Evolutionary conservation across 441 rosid genomes (phyloP).

Genomic region (Eruca vesicaria): DNA sequence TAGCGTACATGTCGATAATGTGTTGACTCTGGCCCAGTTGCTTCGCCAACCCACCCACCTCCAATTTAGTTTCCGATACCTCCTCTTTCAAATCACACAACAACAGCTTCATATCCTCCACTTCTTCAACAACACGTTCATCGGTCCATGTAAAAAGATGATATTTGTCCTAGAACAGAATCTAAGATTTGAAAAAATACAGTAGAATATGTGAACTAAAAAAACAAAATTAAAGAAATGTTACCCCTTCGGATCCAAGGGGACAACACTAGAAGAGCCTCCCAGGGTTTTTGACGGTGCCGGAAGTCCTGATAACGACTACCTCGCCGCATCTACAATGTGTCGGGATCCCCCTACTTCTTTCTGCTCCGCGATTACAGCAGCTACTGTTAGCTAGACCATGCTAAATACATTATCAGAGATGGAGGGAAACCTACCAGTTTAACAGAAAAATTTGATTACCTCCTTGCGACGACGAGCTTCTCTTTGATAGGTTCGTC

Average conservation of each 20-base stretch:
- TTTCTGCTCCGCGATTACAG: background rate
- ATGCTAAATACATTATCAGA: too few relatives aligned
- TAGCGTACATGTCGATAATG: background rate
- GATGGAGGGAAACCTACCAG: too few relatives aligned
- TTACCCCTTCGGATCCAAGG: background rate
- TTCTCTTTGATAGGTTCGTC: too few relatives aligned
- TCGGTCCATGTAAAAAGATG: background rate
- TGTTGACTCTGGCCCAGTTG: background rate
- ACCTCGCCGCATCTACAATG: background rate
- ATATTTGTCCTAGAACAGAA: background rate
- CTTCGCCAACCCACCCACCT: background rate
- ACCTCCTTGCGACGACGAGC: too few relatives aligned
- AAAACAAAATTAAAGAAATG: background rate
- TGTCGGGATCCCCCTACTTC: background rate
- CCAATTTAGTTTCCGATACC: background rate
- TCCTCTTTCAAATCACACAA: background rate
- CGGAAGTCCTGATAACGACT: background rate
- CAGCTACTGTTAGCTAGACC: too few relatives aligned
- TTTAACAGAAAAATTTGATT: too few relatives aligned
- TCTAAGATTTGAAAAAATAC: too few relatives aligned
- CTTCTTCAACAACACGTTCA: background rate
- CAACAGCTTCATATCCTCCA: background rate
- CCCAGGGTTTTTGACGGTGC: background rate
- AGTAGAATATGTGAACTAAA: too few relatives aligned
- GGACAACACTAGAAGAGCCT: background rate